These are phyloP conservation scores for Podospora tetraspora DNA, from an alignment of 495 filamentous ascomycete genomes.

Conservation along the genomic window DNA sequence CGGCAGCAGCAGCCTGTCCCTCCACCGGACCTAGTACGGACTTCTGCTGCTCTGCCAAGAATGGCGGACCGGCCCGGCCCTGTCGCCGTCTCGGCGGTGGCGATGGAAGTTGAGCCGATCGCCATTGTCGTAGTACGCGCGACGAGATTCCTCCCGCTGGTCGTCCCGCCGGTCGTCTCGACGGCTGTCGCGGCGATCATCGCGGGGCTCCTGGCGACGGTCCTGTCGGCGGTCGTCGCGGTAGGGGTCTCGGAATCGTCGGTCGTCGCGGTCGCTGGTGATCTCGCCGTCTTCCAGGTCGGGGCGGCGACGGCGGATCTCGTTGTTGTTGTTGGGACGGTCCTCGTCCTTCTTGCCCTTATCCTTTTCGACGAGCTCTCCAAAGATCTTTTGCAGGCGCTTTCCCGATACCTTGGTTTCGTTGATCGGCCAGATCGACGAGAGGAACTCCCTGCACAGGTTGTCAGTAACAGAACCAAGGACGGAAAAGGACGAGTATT, in stretches of 20 bases:
- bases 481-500: conserved; percentile 10
- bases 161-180: conserved; percentile 30
- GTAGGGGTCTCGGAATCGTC: conserved; percentile 34
- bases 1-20: not conserved
- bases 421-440: conserved; percentile 39
- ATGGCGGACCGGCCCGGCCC: conserved; percentile 23
- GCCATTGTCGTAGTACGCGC: conserved; percentile 31
- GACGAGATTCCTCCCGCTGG: conserved; percentile 21
- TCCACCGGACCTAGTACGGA: conserved; percentile 20
- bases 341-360: conserved; percentile 24
- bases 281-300: conserved; percentile 36
- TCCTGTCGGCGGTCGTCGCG: conserved; percentile 28
- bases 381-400: conserved; percentile 45
- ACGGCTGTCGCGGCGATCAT: conserved; percentile 32
- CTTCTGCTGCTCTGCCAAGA: conserved; percentile 31
- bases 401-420: conserved; percentile 34
- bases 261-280: conserved; percentile 31
- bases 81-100: conserved; percentile 28
- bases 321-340: conserved; percentile 2
- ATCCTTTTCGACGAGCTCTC: conserved; percentile 34
- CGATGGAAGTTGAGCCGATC: conserved; percentile 34
- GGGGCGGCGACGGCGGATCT: conserved; percentile 16
- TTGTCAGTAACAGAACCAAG: conserved; percentile 14
- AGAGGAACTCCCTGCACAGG: conserved; percentile 31
- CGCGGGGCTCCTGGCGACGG: conserved; percentile 19